A percentile compares a stretch with the other conserved stretches of the same genome.
These are phyloP conservation scores for Naganishia onofrii DNA, from an alignment of 768 basidiomycete species.

Conservation along the genomic window DNA sequence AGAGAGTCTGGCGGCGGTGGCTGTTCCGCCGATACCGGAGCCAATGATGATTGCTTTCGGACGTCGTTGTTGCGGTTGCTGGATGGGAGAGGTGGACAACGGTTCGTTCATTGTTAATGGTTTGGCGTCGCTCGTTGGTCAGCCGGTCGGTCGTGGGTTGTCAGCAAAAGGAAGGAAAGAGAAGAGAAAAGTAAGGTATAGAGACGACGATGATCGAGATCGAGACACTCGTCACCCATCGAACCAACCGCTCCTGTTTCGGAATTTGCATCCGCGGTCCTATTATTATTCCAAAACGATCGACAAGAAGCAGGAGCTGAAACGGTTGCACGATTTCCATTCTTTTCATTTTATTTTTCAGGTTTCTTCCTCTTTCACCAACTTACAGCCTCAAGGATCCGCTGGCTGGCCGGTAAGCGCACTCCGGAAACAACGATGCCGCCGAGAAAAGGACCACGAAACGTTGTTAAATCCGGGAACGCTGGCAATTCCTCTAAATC, in stretches of 20 bases:
- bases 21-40: conserved; percentile 54
- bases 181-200: no score
- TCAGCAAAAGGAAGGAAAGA: background rate
- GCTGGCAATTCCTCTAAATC: conserved; percentile 78
- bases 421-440: conserved; percentile 44
- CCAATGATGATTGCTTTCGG: conserved; percentile 36
- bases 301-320: no score
- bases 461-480: conserved; percentile 82
- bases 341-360: background rate
- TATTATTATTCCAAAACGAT: background rate
- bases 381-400: no score
- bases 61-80: background rate
- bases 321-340: no score
- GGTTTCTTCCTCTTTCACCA: background rate
- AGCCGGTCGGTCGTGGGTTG: no score
- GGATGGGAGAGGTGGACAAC: background rate
- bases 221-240: background rate
- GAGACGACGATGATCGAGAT: background rate
- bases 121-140: no score
- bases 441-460: conserved; percentile 59
- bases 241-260: background rate
- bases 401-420: no score
- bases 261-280: background rate
- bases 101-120: background rate
- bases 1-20: conserved; percentile 54